Evolutionary conservation across 306 rosid genomes (phyloP), one percentile per base, ranked within the genome.

Genomic region (Casuarina glauca): DNA sequence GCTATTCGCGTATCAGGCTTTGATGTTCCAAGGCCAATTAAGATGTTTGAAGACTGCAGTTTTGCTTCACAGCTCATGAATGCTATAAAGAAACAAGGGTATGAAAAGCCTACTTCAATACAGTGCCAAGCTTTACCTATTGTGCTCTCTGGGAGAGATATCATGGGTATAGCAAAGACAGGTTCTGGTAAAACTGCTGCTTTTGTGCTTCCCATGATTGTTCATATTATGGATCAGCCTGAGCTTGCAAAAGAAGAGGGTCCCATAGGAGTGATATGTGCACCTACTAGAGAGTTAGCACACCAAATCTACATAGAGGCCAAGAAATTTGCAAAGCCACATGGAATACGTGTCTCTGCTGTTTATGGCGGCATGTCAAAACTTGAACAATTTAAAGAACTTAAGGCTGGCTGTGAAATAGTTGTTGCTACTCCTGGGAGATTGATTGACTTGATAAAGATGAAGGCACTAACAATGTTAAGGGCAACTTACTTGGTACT

Each of bases 301-400:
- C 97, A 95, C 84, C 99, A 95, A 82, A 93, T 95, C 86, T 90
- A 83, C 82, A 67, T 95, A 10, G 99, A 95, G 88, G 74, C 90
- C 58, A 95, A 92, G 87, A 95, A 95, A 75, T 95, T 95, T 81
- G 83, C 99, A 11, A 95, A 95, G 74, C 64, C 96, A 1, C 82
- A 91, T 68, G 93, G 97, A 36, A 66, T 95, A 35, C 93, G 97
- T 6, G 96, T 95, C 46, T 83, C 93, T 73, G 97, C 97, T 81
- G 97, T 95, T 70, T 95, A 89, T 72, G 99, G 99, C 87, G 99
- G 99, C 68, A 95, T 95, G 99, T 95, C 99, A 6, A 95, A 95
- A 82, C 93, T 95, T 42, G 99, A 95, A 8, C 99, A 95, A 82
- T 87, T 95, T 82, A 95, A 91, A 89, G 99, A 95, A 80, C 93